Conservation (phyloP, 1,284 basidiomycete species). For the Ustilago tritici region DNA sequence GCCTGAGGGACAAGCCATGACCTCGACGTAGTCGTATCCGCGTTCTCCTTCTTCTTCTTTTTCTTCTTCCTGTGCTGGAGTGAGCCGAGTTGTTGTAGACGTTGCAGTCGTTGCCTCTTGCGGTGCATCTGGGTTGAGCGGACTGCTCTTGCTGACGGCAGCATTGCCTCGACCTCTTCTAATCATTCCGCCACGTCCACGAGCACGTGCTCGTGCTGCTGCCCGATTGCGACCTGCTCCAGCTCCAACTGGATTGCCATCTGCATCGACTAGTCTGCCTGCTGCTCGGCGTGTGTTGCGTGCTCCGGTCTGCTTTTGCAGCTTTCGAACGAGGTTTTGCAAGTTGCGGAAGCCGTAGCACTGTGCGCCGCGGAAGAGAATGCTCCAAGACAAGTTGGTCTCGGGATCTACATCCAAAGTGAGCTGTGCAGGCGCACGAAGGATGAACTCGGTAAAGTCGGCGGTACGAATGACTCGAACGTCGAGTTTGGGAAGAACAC, state of each 20-base stretch:
- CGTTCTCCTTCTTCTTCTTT: constrained; percentile 72
- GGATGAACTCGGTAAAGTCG: constrained; percentile 78
- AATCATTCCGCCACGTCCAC: constrained; percentile 69
- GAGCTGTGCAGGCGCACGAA: constrained; percentile 42
- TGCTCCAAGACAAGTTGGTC: constrained; percentile 30
- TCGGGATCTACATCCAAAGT: background rate
- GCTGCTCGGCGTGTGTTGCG: constrained; percentile 48
- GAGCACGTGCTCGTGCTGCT: constrained; percentile 23
- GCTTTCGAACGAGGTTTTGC: constrained; percentile 93
- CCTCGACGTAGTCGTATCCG: constrained; percentile 94
- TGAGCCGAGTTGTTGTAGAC: background rate
- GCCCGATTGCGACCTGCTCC: constrained; percentile 11
- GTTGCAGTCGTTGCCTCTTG: background rate
- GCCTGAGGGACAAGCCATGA: constrained; percentile 98
- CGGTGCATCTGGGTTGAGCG: constrained; percentile 25
- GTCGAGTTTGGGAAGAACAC: constrained; percentile 50
- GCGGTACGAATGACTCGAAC: constrained; percentile 60
- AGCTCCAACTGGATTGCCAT: constrained; percentile 24
- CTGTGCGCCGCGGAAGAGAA: constrained; percentile 90
- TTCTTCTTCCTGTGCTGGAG: constrained; percentile 60
- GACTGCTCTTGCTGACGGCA: constrained; percentile 55
- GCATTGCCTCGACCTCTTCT: constrained; percentile 73
- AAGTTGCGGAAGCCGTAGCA: constrained; percentile 98
- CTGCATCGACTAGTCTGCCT: constrained; percentile 39
- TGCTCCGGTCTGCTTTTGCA: constrained; percentile 74